A percentile compares a stretch with the other conserved stretches of the same genome.
phyloP scores from a whole-genome alignment of 106 monocot species.

The Dactylorhiza incarnata region DNA sequence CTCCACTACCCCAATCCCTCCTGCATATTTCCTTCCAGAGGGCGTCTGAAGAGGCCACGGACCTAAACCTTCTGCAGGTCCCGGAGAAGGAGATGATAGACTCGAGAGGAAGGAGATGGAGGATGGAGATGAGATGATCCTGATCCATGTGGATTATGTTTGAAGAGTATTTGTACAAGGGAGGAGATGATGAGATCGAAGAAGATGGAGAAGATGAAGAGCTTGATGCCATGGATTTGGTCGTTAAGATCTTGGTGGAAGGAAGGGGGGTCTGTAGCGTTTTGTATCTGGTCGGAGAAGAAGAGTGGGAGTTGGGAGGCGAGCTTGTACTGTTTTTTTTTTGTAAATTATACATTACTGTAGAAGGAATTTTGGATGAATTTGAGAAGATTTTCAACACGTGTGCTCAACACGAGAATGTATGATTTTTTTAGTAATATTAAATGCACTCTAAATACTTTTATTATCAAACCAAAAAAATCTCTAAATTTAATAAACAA shows the following conservation, averaged over 20 bases:
- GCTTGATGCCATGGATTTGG: background rate
- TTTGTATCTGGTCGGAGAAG: no score
- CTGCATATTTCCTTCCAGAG: slow-evolving; percentile 69
- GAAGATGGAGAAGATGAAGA: slow-evolving; percentile 11
- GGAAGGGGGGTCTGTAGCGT: background rate
- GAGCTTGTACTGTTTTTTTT: background rate
- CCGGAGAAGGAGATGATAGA: slow-evolving; percentile 72
- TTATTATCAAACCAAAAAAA: no score
- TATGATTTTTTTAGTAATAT: no score
- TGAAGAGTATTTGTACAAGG: background rate
- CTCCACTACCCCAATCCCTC: slow-evolving; percentile 57
- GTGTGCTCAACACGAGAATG: no score
- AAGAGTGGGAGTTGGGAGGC: background rate
- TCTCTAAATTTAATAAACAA: no score
- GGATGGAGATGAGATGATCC: slow-evolving; percentile 66
- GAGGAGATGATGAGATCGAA: slow-evolving; percentile 8
- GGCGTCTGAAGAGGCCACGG: slow-evolving; percentile 36
- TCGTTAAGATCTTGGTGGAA: background rate
- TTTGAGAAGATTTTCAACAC: no score
- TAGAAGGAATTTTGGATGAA: no score
- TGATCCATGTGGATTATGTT: slow-evolving; percentile 30
- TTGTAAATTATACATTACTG: no score
- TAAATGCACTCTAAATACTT: no score
- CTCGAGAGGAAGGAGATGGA: slow-evolving; percentile 60
- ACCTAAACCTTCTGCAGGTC: slow-evolving; percentile 61